A percentile compares a stretch with the other conserved stretches of the same genome.
Conservation (phyloP, 495 filamentous ascomycete species). For the Daldinia decipiens region DNA sequence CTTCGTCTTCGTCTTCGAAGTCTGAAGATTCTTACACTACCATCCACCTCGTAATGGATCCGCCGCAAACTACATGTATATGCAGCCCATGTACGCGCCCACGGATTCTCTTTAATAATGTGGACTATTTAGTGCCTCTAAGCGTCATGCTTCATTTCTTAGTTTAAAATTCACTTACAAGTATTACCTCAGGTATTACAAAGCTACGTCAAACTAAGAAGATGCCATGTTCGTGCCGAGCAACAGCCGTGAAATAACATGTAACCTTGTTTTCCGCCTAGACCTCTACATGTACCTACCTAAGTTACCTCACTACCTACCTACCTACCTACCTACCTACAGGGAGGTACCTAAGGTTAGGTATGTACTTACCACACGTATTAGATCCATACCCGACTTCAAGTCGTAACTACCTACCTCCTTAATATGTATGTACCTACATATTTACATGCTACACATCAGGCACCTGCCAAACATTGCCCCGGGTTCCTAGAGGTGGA, state of each 20-base stretch:
- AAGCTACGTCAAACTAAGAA: neutral
- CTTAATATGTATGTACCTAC: neutral
- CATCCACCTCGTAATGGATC: neutral
- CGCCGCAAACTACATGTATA: neutral
- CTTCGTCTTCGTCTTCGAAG: neutral
- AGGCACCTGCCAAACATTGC: neutral
- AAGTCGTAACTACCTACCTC: constrained; percentile 9
- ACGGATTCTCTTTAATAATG: neutral
- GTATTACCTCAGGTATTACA: neutral
- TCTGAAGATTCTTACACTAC: neutral
- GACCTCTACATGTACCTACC: neutral
- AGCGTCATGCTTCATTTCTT: neutral
- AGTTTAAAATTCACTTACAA: neutral
- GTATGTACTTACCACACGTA: constrained; percentile 3
- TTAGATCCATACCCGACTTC: neutral
- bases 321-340: no score
- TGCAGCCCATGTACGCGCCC: neutral
- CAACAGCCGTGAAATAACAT: constrained; percentile 29
- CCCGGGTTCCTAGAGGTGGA: neutral
- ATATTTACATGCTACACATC: neutral
- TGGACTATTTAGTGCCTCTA: neutral
- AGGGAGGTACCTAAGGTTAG: constrained; percentile 13
- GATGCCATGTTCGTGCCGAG: constrained; percentile 25
- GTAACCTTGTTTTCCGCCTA: constrained; percentile 9
- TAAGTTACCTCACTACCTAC: neutral